Conservation (phyloP, 2,329 filamentous ascomycete genomes). For the Curvularia spicifera region DNA sequence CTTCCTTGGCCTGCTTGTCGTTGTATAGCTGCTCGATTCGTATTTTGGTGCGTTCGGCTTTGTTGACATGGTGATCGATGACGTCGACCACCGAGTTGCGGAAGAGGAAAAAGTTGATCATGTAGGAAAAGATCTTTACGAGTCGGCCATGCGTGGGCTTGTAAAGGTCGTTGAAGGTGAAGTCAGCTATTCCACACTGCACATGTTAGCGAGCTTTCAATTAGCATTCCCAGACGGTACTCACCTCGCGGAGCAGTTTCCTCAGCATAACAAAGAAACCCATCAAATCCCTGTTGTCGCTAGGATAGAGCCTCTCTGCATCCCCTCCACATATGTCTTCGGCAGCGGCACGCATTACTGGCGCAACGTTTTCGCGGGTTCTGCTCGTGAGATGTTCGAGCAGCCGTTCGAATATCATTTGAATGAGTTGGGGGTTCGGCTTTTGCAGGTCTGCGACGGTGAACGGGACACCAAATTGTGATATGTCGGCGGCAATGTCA, state of each 20-base stretch:
- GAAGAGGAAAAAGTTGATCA: conserved; percentile 99
- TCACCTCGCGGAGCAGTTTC: conserved; percentile 72
- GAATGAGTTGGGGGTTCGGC: conserved; percentile 90
- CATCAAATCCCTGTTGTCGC: conserved; percentile 92
- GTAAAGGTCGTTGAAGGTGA: conserved; percentile 90
- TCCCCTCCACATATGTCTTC: conserved; percentile 86
- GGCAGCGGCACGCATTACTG: conserved; percentile 90
- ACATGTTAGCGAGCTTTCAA: conserved; percentile 16
- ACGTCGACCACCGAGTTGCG: conserved; percentile 87
- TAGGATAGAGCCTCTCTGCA: conserved; percentile 76
- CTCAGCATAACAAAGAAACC: conserved; percentile 89
- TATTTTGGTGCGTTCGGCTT: conserved; percentile 81
- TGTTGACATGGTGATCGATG: conserved; percentile 94
- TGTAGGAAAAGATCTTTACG: conserved; percentile 93
- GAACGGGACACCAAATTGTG: conserved; percentile 92
- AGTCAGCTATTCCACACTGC: conserved; percentile 88
- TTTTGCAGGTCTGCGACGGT: conserved; percentile 86
- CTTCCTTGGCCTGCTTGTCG: conserved; percentile 87
- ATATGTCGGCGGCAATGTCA: conserved; percentile 96
- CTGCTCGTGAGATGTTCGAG: conserved; percentile 92
- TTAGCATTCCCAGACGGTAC: neutral
- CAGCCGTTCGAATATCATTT: conserved; percentile 98
- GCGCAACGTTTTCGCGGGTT: conserved; percentile 90
- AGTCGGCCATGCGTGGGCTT: conserved; percentile 88
- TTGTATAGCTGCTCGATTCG: conserved; percentile 84